Percentiles rank a stretch among this genome's conserved stretches.
Evolutionary conservation across 306 rosid genomes (phyloP).

Genomic region (Carpinus fangiana): DNA sequence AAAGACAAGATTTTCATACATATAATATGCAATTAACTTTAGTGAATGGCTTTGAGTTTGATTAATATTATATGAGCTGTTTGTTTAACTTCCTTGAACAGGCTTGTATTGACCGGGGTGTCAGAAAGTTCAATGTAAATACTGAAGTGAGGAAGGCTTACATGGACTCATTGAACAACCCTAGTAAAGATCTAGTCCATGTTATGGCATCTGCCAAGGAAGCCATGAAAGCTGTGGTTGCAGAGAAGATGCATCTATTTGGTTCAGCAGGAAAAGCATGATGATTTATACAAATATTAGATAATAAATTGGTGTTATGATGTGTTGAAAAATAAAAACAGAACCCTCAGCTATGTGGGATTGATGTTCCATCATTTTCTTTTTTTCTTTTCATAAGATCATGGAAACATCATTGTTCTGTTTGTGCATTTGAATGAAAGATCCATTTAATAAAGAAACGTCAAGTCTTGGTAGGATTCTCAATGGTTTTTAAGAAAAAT

Average conservation of each 20-base stretch:
- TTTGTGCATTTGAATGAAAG: no score
- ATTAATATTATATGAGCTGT: slow-evolving; percentile 17
- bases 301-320: neutral
- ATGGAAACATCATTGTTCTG: no score
- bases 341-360: no score
- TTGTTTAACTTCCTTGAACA: slow-evolving; percentile 32
- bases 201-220: slow-evolving; percentile 86
- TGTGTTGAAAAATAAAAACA: no score
- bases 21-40: neutral
- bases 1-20: slow-evolving; percentile 6
- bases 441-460: no score
- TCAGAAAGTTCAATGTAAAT: slow-evolving; percentile 93
- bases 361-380: no score
- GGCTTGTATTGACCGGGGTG: slow-evolving; percentile 77
- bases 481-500: no score
- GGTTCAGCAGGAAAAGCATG: slow-evolving; percentile 91
- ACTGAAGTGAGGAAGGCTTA: slow-evolving; percentile 95
- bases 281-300: neutral
- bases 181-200: slow-evolving; percentile 77
- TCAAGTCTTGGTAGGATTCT: no score
- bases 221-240: slow-evolving; percentile 87
- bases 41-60: slow-evolving; percentile 16
- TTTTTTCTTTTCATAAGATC: no score
- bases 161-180: slow-evolving; percentile 70
- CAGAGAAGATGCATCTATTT: slow-evolving; percentile 88